phyloP scores from a whole-genome alignment of 495 filamentous ascomycete species.

The Annulohypoxylon bovei region DNA sequence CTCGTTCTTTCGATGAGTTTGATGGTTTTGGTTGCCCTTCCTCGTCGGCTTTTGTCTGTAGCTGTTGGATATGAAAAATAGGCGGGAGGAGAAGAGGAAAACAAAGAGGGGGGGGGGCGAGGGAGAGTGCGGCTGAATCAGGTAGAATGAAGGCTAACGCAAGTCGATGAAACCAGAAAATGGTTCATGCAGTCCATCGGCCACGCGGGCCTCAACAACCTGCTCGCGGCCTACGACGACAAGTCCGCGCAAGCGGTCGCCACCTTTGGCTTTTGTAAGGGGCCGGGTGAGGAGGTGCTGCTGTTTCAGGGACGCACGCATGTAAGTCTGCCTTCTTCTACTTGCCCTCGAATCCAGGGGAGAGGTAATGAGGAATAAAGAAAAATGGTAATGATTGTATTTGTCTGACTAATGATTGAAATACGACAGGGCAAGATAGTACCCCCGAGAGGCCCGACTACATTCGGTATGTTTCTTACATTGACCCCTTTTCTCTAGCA shows the following conservation, averaged over 20 bases:
- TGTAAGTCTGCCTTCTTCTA: conserved; percentile 40
- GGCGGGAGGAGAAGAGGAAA: neutral
- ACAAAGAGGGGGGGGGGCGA: neutral
- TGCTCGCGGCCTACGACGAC: conserved; percentile 88
- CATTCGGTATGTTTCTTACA: conserved; percentile 73
- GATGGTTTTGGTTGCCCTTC: neutral
- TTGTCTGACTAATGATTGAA: conserved; percentile 35
- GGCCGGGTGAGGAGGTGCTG: conserved; percentile 84
- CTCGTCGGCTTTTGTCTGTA: neutral
- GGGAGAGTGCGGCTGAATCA: neutral
- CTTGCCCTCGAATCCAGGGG: neutral
- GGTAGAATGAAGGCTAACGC: conserved; percentile 9
- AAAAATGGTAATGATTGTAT: neutral
- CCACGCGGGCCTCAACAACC: conserved; percentile 85
- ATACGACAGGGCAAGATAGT: conserved; percentile 74
- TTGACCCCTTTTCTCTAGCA: conserved; percentile 21
- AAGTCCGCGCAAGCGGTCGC: conserved; percentile 93
- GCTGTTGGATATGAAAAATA: neutral
- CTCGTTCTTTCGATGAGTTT: neutral
- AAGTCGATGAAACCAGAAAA: conserved; percentile 68
- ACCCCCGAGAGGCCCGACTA: conserved; percentile 73
- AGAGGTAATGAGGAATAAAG: too few relatives aligned
- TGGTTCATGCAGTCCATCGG: conserved; percentile 88
- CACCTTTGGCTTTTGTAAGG: conserved; percentile 91
- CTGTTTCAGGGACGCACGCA: conserved; percentile 89